These are phyloP conservation scores for Leishmania tropica DNA, from an alignment of 208 protist species.

Conservation along the genomic window DNA sequence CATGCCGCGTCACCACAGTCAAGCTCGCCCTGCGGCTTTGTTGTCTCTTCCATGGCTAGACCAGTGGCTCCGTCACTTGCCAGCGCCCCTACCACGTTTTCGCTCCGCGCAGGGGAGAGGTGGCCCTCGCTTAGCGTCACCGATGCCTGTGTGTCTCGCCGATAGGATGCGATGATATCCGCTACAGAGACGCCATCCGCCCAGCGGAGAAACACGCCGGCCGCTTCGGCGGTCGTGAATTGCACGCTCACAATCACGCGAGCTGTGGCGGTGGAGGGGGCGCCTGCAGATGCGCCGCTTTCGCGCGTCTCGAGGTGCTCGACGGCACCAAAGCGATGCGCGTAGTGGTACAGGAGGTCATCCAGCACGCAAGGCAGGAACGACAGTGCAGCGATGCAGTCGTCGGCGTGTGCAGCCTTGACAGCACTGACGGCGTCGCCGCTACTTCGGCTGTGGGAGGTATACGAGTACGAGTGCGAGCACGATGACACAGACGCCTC, in stretches of 20 bases:
- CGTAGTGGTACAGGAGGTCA: slow-evolving; percentile 30
- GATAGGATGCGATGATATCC: slow-evolving; percentile 11
- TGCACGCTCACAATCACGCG: slow-evolving; percentile 55
- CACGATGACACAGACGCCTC: not conserved
- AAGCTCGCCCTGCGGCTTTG: not conserved
- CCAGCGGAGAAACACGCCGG: slow-evolving; percentile 49
- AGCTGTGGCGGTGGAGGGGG: not conserved
- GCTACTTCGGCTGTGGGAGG: not conserved
- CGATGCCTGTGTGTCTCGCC: not conserved
- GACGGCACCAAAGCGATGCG: slow-evolving; percentile 59
- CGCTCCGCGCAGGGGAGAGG: not conserved
- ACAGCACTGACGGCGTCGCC: not conserved
- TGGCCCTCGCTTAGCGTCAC: not conserved
- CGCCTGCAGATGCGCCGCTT: not conserved
- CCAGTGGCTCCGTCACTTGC: not conserved
- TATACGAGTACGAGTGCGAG: slow-evolving; percentile 19
- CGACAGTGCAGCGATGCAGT: not conserved
- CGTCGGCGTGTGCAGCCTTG: not conserved
- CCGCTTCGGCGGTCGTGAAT: slow-evolving; percentile 57
- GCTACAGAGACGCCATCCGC: slow-evolving; percentile 13
- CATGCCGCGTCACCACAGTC: slow-evolving; percentile 8
- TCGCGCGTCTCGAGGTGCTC: slow-evolving; percentile 38
- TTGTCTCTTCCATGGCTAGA: no score
- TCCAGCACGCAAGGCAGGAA: slow-evolving; percentile 19
- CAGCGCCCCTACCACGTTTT: not conserved